A percentile compares a stretch with the other conserved stretches of the same genome.
These are phyloP conservation scores for Naganishia randhawae DNA, from an alignment of 768 basidiomycete species.

Conservation along the genomic window DNA sequence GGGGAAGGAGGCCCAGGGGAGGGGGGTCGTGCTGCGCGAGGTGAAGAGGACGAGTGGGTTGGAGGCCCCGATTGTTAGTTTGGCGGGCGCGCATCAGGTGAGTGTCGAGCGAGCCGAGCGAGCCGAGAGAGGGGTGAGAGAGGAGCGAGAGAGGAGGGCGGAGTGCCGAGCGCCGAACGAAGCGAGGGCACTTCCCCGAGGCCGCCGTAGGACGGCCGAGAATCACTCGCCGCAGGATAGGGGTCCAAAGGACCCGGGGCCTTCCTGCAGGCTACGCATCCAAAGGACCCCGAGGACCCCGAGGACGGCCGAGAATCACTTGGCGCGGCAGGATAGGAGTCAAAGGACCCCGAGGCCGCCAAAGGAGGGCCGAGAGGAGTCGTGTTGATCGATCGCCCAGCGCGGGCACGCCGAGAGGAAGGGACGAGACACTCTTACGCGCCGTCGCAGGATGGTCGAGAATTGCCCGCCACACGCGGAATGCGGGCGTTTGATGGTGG, in stretches of 20 bases:
- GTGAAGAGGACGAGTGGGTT: conserved; percentile 89
- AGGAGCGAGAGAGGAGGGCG: background rate
- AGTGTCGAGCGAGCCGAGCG: conserved; percentile 43
- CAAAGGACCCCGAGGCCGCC: background rate
- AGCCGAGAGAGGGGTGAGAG: background rate
- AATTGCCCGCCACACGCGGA: no score
- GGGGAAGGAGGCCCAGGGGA: conserved; percentile 41
- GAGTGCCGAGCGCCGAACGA: background rate
- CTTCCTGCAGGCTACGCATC: background rate
- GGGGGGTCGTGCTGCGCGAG: conserved; percentile 60
- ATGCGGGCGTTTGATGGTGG: no score
- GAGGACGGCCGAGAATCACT: background rate
- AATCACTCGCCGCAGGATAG: background rate
- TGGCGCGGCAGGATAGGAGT: background rate
- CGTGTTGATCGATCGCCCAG: no score
- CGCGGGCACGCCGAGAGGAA: no score
- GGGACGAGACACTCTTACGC: no score
- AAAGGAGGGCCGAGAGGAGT: background rate
- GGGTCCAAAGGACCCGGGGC: background rate
- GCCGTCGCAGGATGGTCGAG: no score
- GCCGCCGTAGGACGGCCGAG: background rate
- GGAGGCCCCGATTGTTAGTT: conserved; percentile 87
- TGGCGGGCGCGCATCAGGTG: conserved; percentile 81
- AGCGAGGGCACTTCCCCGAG: background rate
- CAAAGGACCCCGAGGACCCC: background rate